Evolutionary conservation across 106 monocot genomes (phyloP).

Genomic region (Dendrobium catenatum): DNA sequence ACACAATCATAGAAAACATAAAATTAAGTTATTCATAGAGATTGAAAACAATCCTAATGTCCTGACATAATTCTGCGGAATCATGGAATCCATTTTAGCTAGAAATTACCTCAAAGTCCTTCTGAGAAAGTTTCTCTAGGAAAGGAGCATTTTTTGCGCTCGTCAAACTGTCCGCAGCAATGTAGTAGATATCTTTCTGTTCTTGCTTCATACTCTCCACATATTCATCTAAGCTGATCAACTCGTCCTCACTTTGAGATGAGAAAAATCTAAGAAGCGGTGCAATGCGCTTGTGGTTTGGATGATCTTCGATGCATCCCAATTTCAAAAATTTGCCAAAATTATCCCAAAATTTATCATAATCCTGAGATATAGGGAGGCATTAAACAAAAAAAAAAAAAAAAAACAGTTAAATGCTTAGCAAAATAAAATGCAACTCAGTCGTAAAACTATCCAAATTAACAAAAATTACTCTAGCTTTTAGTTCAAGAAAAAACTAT

Average conservation of each 20-base stretch:
- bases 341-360: slow-evolving; percentile 98
- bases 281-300: slow-evolving; percentile 91
- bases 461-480: neutral
- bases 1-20: neutral
- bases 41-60: neutral
- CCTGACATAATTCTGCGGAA: neutral
- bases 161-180: slow-evolving; percentile 79
- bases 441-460: neutral
- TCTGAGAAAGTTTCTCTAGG: slow-evolving; percentile 71
- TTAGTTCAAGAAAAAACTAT: neutral
- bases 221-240: slow-evolving; percentile 95
- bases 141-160: slow-evolving; percentile 92
- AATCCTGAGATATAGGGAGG: slow-evolving; percentile 48
- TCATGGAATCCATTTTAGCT: neutral
- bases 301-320: slow-evolving; percentile 90
- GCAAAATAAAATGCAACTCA: neutral
- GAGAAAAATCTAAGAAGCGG: slow-evolving; percentile 94
- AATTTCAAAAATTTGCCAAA: slow-evolving; percentile 87
- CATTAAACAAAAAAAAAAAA: neutral
- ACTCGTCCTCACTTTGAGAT: slow-evolving; percentile 70
- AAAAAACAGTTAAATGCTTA: neutral
- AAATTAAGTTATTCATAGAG: neutral
- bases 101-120: slow-evolving; percentile 61
- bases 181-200: slow-evolving; percentile 89
- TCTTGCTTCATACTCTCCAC: slow-evolving; percentile 96